Evolutionary conservation across 345 rosid genomes (phyloP).

Genomic region (Toxicodendron radicans): DNA sequence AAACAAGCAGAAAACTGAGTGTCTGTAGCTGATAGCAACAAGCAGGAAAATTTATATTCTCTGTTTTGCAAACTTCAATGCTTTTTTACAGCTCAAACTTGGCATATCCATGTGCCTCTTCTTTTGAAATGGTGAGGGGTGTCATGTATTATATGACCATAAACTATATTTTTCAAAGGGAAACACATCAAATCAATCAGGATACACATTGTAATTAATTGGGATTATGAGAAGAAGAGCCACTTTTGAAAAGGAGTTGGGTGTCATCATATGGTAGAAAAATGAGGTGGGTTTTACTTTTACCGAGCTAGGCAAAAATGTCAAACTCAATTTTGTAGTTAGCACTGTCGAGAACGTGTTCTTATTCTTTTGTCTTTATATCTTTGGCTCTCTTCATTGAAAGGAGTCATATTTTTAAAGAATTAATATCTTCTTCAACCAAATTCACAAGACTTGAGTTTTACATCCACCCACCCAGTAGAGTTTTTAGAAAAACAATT

Average conservation of each 20-base stretch:
- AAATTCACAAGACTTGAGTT: too few relatives aligned
- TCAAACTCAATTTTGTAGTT: not conserved
- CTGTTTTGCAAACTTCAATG: constrained; percentile 9
- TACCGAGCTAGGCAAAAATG: not conserved
- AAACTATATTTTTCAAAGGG: not conserved
- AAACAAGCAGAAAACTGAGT: not conserved
- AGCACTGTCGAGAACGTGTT: not conserved
- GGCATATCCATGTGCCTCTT: constrained; percentile 5
- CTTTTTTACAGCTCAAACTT: constrained; percentile 23
- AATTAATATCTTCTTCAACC: not conserved
- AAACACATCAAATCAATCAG: not conserved
- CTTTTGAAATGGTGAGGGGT: constrained; percentile 5
- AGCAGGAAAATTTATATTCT: constrained; percentile 11
- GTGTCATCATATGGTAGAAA: not conserved
- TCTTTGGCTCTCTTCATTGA: not conserved
- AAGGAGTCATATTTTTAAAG: not conserved
- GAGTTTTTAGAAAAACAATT: too few relatives aligned
- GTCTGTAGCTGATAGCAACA: constrained; percentile 16
- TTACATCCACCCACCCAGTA: too few relatives aligned
- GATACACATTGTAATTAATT: not conserved
- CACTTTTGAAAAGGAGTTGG: not conserved
- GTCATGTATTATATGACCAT: not conserved
- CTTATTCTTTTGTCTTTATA: not conserved
- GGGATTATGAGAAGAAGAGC: not conserved
- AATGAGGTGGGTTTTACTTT: not conserved